phyloP scores from a whole-genome alignment of 129 eudicot genomes.

The Oenanthe sinensis region DNA sequence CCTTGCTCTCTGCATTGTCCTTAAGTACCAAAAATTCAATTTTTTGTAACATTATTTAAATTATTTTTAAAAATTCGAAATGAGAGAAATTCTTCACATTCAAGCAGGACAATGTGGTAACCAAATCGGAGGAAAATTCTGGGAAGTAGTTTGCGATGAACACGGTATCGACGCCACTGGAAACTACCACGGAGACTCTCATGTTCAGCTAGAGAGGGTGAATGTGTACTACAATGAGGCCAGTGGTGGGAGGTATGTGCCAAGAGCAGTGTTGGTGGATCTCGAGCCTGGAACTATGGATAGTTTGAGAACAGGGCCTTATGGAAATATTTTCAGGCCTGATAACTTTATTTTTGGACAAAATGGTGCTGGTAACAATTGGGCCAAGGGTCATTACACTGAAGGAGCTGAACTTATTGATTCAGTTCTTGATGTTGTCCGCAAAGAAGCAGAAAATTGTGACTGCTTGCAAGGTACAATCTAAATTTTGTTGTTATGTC shows the following conservation, averaged over 20 bases:
- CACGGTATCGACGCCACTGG: conserved; percentile 71
- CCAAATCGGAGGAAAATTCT: conserved; percentile 81
- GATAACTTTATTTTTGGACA: conserved; percentile 77
- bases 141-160: conserved; percentile 78
- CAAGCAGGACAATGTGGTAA: conserved; percentile 95
- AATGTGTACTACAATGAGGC: conserved; percentile 83
- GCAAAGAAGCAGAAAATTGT: conserved; percentile 79
- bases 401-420: conserved; percentile 81
- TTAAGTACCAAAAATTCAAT: not conserved
- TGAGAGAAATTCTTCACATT: conserved; percentile 82
- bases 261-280: conserved; percentile 74
- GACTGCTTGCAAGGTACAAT: conserved; percentile 76
- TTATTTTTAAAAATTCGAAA: conserved; percentile 12
- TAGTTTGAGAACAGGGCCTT: conserved; percentile 58
- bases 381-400: conserved; percentile 85
- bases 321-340: conserved; percentile 66
- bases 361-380: conserved; percentile 77
- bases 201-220: conserved; percentile 59
- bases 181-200: conserved; percentile 35
- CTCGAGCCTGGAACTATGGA: conserved; percentile 90
- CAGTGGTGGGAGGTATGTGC: conserved; percentile 68
- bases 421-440: conserved; percentile 77
- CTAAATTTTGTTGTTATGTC: not conserved
- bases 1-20: not conserved
- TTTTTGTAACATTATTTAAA: not conserved